A percentile compares a stretch with the other conserved stretches of the same genome.
Evolutionary conservation across 768 basidiomycete species (phyloP).

Genomic region (Hydnomerulius pinastri): DNA sequence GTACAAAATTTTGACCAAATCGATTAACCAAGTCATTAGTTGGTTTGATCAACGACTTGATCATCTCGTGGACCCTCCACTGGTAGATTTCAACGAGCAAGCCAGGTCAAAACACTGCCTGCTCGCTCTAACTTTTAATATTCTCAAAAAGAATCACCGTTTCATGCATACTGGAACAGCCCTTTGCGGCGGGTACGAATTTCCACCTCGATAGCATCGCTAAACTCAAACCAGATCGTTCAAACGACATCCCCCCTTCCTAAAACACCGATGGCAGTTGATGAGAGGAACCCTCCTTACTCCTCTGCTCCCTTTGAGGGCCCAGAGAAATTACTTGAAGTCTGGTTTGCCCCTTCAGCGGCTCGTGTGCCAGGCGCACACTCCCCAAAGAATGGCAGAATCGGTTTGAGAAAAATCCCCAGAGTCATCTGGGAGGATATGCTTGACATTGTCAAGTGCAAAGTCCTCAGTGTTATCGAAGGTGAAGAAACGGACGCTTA

Average conservation of each 20-base stretch:
- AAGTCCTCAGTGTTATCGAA: conserved; percentile 87
- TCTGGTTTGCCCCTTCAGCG: conserved; percentile 91
- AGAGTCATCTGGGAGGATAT: conserved; percentile 91
- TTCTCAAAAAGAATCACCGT: conserved; percentile 20
- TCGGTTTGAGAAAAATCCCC: conserved; percentile 77
- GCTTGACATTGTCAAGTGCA: conserved; percentile 95
- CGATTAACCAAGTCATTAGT: conserved; percentile 2
- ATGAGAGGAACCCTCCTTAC: conserved; percentile 24
- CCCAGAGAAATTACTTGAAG: conserved; percentile 92
- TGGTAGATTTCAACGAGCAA: conserved; percentile 19
- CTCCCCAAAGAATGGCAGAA: conserved; percentile 42
- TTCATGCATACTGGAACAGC: conserved; percentile 48
- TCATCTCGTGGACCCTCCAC: conserved; percentile 1
- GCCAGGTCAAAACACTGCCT: too few relatives aligned
- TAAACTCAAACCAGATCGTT: conserved; percentile 20
- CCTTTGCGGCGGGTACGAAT: conserved; percentile 38
- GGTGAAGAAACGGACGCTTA: conserved; percentile 95
- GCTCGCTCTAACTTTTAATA: background rate
- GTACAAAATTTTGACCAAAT: conserved; percentile 15
- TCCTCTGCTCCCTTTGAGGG: conserved; percentile 77
- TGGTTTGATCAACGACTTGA: conserved; percentile 16
- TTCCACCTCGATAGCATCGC: conserved; percentile 50
- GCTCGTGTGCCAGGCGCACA: conserved; percentile 53
- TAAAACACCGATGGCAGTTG: conserved; percentile 24
- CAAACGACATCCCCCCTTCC: background rate